Base-by-base conservation (phyloP, 2,329 filamentous ascomycete genomes). In the Stromatinia cepivora region DNA sequence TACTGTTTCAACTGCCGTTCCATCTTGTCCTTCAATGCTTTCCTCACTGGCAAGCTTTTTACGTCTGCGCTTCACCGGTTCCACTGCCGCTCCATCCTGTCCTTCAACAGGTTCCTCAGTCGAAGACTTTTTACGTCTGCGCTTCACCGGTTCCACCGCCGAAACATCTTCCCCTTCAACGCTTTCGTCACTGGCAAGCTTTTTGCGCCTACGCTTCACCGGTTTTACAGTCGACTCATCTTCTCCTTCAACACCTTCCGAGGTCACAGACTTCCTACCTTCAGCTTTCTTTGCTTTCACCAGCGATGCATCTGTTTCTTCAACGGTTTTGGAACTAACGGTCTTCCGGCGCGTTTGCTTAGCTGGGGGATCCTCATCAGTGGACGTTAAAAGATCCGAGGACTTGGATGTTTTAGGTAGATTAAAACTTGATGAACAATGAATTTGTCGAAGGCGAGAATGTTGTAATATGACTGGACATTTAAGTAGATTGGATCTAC, bases 401-500 rank as follows among this genome's bases (percentile, higher is more conserved):
- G 61, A 52, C 28, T 34, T 36, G 10, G 46, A 36, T 11, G 4
- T 50, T 22, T 8, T 9, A 28, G 61, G 61, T 39, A 63, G 2
- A 63, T 39, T 39, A 25, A 34, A 48, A 50, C 25, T 42, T 9
- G 56, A 42, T 7, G 56, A 36, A 34, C n/a, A 61, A 56, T 65
- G 62, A 31, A 67, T 17, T 31, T 22, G 42, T 28, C 31, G 54
- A 50, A 48, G 50, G 7, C 31, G 46, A 11, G 25, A 46, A 48
- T 39, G 65, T 28, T 61, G 36, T 48, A 52, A 45, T 28, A 31
- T 45, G 13, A 48, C 36, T 34, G 45, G 45, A 52, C 20, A 50
- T 57, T 45, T 45, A 48, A 65, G 62, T 52, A 71, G 69, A 48
- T 68, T 62, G 53, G 69, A 58, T 72, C 70, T 72, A 62, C 61